phyloP scores from a whole-genome alignment of 106 monocot genomes.

The Dendrobium huoshanense region DNA sequence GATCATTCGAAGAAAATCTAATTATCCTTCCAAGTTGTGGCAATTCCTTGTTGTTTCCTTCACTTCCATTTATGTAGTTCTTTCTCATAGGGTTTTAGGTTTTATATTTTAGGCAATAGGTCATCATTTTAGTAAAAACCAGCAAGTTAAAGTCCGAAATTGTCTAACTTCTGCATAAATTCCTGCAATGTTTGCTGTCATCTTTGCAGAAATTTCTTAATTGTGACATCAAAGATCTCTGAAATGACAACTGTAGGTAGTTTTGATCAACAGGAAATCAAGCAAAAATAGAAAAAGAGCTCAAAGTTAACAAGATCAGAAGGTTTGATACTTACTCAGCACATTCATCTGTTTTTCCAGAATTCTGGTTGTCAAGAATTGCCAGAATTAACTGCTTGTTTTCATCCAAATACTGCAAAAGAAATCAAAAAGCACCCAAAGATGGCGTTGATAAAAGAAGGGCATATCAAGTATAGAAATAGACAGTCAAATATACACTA shows the following conservation, averaged over 20 bases:
- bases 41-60: no score
- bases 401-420: conserved; percentile 86
- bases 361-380: conserved; percentile 89
- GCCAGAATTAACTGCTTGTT: conserved; percentile 95
- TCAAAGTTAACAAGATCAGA: neutral
- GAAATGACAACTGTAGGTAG: neutral
- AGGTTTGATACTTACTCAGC: conserved; percentile 49
- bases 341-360: conserved; percentile 87
- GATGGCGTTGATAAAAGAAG: neutral
- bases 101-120: no score
- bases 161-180: no score
- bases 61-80: no score
- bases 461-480: neutral
- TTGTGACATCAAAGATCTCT: neutral
- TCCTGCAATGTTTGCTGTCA: no score
- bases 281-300: neutral
- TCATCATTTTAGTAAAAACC: no score
- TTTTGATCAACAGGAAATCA: neutral
- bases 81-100: no score
- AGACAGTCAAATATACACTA: neutral
- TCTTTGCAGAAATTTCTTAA: neutral
- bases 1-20: no score
- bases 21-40: no score
- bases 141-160: no score
- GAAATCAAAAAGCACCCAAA: neutral